Evolutionary conservation across 306 rosid species (phyloP), one percentile per base, ranked within the genome.

Genomic region (Begonia masoniana): DNA sequence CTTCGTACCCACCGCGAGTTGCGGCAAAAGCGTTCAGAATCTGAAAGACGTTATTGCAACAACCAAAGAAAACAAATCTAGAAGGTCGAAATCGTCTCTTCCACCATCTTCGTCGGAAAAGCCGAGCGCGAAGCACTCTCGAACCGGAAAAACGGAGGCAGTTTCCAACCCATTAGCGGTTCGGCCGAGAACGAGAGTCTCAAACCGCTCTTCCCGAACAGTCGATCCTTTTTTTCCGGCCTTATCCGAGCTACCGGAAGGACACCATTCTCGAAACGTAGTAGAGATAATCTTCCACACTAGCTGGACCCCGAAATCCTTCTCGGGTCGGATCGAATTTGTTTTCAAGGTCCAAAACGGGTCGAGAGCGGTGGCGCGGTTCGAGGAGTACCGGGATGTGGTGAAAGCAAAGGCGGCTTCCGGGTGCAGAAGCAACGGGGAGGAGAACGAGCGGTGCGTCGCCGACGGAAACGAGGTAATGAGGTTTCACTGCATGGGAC

Each of bases 381-480:
- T 88, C 46, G 97, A 88, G 51, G 97, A 88, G 73, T 85, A 76
- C 42, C 83, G 95, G 12, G 95, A 88, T 50, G 55, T 55, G 49
- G 94, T 85, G 2, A 82, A 76, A 71, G 26, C 26, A 4, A 75
- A 80, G 10, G 66, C 81, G 41, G 81, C 80, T 41, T 56, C 76
- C 11, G 80, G 56, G 68, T n/a, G 70, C 26, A 12, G 77, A 62
- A 41, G 36, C 47, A 10, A 53, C 66, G 8, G 70, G 73, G 94
- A 87, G 55, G 97, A 88, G 75, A 82, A 82, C 70, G 84, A 79
- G 3, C 73, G 97, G 58, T 88, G 94, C 71, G 74, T 67, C 11
- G 97, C 89, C 10, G 97, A 88, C 55, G 97, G 97, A 59, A 88
- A 88, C 53, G 97, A 88, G 68, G 84, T 85, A 13, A 88, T 88